These are phyloP conservation scores for Alloteropsis angusta DNA, from an alignment of 202 grass and related monocot species.

Conservation along the genomic window DNA sequence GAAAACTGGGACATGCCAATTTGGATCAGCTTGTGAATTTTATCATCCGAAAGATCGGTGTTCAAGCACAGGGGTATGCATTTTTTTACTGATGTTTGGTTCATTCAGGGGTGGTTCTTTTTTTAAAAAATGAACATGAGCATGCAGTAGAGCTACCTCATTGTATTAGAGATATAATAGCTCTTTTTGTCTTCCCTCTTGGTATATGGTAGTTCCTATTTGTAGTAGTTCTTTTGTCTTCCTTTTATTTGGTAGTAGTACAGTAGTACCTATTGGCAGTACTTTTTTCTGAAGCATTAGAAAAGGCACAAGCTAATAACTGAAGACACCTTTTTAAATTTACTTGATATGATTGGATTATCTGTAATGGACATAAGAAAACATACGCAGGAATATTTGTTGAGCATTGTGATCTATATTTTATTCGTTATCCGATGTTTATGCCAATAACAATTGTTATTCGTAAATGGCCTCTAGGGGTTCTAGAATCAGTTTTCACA, in stretches of 20 bases:
- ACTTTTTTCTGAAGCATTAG: background rate
- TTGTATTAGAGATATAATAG: background rate
- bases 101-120: background rate
- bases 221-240: background rate
- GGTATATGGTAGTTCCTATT: background rate
- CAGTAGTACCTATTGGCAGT: conserved; percentile 2
- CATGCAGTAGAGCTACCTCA: background rate
- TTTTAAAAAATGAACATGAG: background rate
- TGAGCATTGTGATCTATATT: background rate
- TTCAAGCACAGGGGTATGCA: conserved; percentile 28
- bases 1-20: conserved; percentile 55
- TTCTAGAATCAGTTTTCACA: background rate
- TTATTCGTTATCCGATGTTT: background rate
- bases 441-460: background rate
- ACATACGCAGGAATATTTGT: background rate
- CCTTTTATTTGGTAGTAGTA: background rate
- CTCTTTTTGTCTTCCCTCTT: background rate
- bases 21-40: conserved; percentile 53
- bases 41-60: conserved; percentile 36
- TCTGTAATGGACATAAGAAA: background rate
- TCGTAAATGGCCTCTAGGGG: background rate
- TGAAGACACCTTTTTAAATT: background rate
- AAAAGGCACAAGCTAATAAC: background rate
- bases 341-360: background rate
- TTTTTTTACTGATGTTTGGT: background rate